These are phyloP conservation scores for Blastobotrys robertii DNA, from an alignment of 805 yeast genomes.

Conservation along the genomic window DNA sequence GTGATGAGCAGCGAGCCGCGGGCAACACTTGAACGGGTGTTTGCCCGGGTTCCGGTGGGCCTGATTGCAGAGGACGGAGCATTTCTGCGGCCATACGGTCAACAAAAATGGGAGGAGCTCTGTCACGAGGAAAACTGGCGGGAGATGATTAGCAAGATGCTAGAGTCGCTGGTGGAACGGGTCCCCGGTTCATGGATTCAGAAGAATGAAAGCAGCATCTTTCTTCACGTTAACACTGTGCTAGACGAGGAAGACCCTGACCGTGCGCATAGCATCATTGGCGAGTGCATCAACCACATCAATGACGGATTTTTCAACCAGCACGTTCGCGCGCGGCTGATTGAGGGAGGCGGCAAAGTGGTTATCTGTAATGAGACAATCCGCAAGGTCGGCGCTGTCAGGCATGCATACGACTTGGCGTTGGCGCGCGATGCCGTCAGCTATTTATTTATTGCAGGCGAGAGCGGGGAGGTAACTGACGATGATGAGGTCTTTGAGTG, in stretches of 20 bases:
- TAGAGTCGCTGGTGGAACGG: conserved; percentile 59
- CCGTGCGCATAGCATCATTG: conserved; percentile 58
- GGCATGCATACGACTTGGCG: conserved; percentile 10
- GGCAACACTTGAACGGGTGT: conserved; percentile 55
- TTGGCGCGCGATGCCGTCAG: conserved; percentile 13
- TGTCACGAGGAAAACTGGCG: conserved; percentile 45
- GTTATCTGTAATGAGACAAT: conserved; percentile 61
- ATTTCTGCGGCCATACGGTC: conserved; percentile 38
- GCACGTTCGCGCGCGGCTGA: conserved; percentile 65
- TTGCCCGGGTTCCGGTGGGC: conserved; percentile 63
- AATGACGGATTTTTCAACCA: conserved; percentile 60
- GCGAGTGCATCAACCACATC: conserved; percentile 77
- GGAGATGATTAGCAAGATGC: conserved; percentile 43
- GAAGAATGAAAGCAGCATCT: conserved; percentile 64
- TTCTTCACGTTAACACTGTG: conserved; percentile 65
- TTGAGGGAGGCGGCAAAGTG: conserved; percentile 52
- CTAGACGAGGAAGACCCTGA: conserved; percentile 39
- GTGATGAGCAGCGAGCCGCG: conserved; percentile 58
- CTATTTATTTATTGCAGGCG: conserved; percentile 18
- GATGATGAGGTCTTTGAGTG: conserved; percentile 24
- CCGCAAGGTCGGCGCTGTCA: conserved; percentile 41
- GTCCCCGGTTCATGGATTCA: conserved; percentile 69
- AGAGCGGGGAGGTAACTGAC: conserved; percentile 9
- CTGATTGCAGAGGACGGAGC: conserved; percentile 89
- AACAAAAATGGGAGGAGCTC: conserved; percentile 50